Percentiles rank a stretch among this genome's conserved stretches.
These are phyloP conservation scores for Nemania abortiva DNA, from an alignment of 2,329 filamentous ascomycete genomes.

Conservation along the genomic window DNA sequence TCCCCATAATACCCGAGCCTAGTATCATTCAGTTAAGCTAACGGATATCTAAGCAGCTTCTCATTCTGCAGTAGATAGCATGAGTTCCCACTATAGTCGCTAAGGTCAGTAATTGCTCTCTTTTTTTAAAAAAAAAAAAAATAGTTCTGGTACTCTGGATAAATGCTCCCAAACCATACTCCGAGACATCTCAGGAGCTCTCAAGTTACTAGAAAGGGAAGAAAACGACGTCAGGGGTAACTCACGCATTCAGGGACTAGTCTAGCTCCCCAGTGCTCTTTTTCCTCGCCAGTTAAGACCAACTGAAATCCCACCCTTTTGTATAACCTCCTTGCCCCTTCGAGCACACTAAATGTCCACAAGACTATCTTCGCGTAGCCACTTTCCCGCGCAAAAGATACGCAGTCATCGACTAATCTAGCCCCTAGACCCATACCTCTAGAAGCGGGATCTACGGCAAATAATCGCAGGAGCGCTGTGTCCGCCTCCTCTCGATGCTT, in stretches of 20 bases:
- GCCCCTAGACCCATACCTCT: conserved; percentile 28
- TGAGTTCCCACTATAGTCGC: conserved; percentile 35
- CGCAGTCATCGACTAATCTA: conserved; percentile 12
- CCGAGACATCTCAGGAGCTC: too few relatives aligned
- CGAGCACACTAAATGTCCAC: conserved; percentile 29
- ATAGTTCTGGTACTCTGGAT: too few relatives aligned
- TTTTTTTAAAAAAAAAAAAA: too few relatives aligned
- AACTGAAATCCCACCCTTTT: conserved; percentile 30
- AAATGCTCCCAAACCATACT: too few relatives aligned
- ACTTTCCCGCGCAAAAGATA: conserved; percentile 25
- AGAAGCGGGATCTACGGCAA: conserved; percentile 24
- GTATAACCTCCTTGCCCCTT: conserved; percentile 32
- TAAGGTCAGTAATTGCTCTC: too few relatives aligned
- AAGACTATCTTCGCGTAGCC: conserved; percentile 30
- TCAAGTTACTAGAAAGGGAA: too few relatives aligned
- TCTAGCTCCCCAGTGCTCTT: conserved; percentile 24
- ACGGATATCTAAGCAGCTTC: background rate
- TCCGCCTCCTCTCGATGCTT: conserved; percentile 27
- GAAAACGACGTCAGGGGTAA: too few relatives aligned
- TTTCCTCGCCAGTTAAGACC: conserved; percentile 1
- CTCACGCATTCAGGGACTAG: conserved; percentile 12
- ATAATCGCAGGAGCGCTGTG: conserved; percentile 25
- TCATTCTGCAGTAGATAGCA: background rate
- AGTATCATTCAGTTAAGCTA: background rate
- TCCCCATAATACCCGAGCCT: background rate